phyloP scores from a whole-genome alignment of 108 stramenopile species.

The Nitzschia sp. region DNA sequence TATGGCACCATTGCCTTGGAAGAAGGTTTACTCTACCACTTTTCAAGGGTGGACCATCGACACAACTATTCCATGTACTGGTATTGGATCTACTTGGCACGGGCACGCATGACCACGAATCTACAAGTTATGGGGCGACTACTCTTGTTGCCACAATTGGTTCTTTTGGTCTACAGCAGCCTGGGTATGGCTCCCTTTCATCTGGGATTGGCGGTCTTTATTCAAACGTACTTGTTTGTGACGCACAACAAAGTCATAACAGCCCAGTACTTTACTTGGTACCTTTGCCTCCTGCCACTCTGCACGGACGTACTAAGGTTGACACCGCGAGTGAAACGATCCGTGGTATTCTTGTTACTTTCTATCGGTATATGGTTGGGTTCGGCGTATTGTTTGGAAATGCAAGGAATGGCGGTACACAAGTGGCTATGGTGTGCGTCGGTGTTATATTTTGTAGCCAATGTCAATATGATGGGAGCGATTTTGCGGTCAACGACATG shows the following conservation, averaged over 20 bases:
- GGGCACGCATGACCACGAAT: slow-evolving; percentile 33
- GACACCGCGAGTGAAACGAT: slow-evolving; percentile 29
- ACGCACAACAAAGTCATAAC: slow-evolving; percentile 99
- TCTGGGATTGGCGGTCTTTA: slow-evolving; percentile 75
- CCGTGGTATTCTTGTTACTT: slow-evolving; percentile 31
- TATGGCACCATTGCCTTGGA: slow-evolving; percentile 84
- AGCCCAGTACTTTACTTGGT: slow-evolving; percentile 98
- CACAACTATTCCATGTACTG: slow-evolving; percentile 72
- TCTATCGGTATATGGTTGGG: slow-evolving; percentile 71
- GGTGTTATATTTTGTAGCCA: slow-evolving; percentile 69
- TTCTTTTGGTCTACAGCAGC: slow-evolving; percentile 73
- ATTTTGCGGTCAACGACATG: slow-evolving; percentile 33
- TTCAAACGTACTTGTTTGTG: slow-evolving; percentile 96
- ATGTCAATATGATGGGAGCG: slow-evolving; percentile 69
- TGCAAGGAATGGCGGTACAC: slow-evolving; percentile 78
- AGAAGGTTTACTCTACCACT: slow-evolving; percentile 94
- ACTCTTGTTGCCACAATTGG: slow-evolving; percentile 76
- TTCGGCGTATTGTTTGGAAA: slow-evolving; percentile 84
- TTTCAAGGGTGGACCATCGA: slow-evolving; percentile 92
- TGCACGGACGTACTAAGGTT: slow-evolving; percentile 56
- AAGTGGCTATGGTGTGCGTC: slow-evolving; percentile 76
- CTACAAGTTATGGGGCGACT: slow-evolving; percentile 42
- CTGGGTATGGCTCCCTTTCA: slow-evolving; percentile 72
- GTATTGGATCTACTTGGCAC: slow-evolving; percentile 90
- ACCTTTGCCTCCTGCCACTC: slow-evolving; percentile 83